A percentile compares a stretch with the other conserved stretches of the same genome.
Evolutionary conservation across 164 flowering plant species (phyloP).

Genomic region (Amborella trichopoda): DNA sequence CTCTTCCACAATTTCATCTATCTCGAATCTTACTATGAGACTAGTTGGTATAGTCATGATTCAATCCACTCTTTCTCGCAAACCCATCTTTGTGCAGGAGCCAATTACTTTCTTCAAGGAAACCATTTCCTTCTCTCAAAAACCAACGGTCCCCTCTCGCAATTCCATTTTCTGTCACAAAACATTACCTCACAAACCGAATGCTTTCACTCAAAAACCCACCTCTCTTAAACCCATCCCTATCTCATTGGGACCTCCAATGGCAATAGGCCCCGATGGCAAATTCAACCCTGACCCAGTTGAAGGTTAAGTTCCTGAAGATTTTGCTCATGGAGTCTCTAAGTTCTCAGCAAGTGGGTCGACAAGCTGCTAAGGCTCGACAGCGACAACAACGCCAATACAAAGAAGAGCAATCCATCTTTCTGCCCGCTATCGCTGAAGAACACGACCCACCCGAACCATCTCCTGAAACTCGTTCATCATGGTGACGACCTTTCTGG

Average conservation of each 20-base stretch:
- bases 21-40: too few species aligned
- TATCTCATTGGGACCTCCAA: conserved; percentile 6
- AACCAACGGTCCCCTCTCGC: conserved; percentile 4
- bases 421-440: conserved; percentile 56
- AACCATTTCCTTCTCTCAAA: too few species aligned
- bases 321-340: conserved; percentile 64
- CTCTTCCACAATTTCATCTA: too few species aligned
- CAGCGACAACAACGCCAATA: conserved; percentile 57
- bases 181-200: too few species aligned
- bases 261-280: conserved; percentile 47
- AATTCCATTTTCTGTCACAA: background rate
- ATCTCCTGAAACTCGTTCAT: background rate
- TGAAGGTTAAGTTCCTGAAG: conserved; percentile 79
- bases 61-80: too few species aligned
- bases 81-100: too few species aligned
- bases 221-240: conserved; percentile 1
- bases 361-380: conserved; percentile 64
- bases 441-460: conserved; percentile 52
- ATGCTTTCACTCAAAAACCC: too few species aligned
- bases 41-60: too few species aligned
- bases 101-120: too few species aligned
- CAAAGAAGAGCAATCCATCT: conserved; percentile 51
- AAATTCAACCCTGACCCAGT: conserved; percentile 57
- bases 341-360: conserved; percentile 67
- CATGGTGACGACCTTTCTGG: conserved; percentile 73